A percentile compares a stretch with the other conserved stretches of the same genome.
Evolutionary conservation across 345 rosid genomes (phyloP).

Genomic region (Hypericum androsaemum): DNA sequence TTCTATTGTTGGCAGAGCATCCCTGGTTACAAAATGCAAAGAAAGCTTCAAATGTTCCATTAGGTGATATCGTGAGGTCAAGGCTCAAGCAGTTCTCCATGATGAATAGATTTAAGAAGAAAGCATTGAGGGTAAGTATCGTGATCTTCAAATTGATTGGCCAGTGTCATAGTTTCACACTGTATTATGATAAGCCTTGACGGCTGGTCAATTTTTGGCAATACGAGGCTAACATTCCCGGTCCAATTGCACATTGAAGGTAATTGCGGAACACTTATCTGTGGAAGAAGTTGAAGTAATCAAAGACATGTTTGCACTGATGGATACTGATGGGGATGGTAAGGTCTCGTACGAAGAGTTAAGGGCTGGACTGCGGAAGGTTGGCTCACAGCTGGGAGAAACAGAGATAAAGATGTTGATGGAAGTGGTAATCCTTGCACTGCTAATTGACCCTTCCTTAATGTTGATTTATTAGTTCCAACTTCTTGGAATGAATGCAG

Average conservation of each 20-base stretch:
- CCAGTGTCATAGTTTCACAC: too few relatives aligned
- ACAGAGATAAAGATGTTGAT: slow-evolving; percentile 4
- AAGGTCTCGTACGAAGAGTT: slow-evolving; percentile 2
- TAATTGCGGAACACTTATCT: slow-evolving; percentile 4
- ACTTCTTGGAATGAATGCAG: neutral
- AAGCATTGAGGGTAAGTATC: neutral
- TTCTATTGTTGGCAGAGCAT: neutral
- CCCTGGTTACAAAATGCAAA: slow-evolving; percentile 4
- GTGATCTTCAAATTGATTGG: neutral
- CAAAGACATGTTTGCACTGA: slow-evolving; percentile 2
- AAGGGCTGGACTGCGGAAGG: slow-evolving; percentile 5
- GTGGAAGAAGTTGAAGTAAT: slow-evolving; percentile 1
- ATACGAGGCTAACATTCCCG: neutral
- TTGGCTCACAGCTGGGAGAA: slow-evolving; percentile 1
- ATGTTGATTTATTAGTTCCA: neutral
- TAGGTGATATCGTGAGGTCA: slow-evolving; percentile 4
- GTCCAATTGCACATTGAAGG: neutral
- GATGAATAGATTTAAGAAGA: slow-evolving; percentile 6
- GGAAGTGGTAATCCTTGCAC: neutral
- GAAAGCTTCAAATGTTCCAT: slow-evolving; percentile 3
- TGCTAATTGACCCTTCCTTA: neutral
- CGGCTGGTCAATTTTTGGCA: too few relatives aligned
- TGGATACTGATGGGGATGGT: slow-evolving; percentile 4
- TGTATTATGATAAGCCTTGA: too few relatives aligned
- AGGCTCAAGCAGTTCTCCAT: slow-evolving; percentile 6